These are phyloP conservation scores for Elaeagnus macrophylla DNA, from an alignment of 306 rosid species.

Conservation along the genomic window DNA sequence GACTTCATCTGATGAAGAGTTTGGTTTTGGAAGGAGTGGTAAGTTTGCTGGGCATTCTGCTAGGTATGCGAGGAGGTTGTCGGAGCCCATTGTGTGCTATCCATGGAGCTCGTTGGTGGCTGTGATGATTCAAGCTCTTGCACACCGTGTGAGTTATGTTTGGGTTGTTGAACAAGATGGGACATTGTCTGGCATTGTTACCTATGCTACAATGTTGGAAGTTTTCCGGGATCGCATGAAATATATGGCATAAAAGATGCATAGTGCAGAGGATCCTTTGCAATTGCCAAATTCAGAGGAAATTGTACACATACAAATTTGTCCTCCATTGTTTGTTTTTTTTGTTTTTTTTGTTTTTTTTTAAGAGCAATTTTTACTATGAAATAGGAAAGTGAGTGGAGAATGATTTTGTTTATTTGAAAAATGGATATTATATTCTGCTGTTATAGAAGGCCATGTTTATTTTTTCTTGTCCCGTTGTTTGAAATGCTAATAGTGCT, in stretches of 20 bases:
- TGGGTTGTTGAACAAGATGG: conserved; percentile 86
- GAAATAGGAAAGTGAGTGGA: too few relatives aligned
- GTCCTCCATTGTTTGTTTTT: too few relatives aligned
- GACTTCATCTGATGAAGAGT: conserved; percentile 68
- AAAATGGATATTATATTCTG: too few relatives aligned
- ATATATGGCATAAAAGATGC: conserved; percentile 28
- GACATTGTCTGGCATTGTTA: conserved; percentile 57
- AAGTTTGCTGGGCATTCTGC: conserved; percentile 44
- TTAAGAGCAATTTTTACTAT: too few relatives aligned
- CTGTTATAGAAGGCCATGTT: too few relatives aligned
- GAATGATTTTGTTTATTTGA: too few relatives aligned
- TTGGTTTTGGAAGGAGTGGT: conserved; percentile 37
- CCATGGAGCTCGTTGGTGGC: conserved; percentile 83
- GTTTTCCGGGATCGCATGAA: conserved; percentile 56
- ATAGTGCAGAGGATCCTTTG: too few relatives aligned
- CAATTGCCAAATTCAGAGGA: too few relatives aligned
- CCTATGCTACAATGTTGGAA: conserved; percentile 51
- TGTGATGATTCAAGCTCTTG: conserved; percentile 77
- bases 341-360: too few relatives aligned
- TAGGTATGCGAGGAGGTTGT: conserved; percentile 37
- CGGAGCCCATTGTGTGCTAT: conserved; percentile 65
- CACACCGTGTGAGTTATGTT: conserved; percentile 59
- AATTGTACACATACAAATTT: too few relatives aligned
- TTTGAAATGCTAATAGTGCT: too few relatives aligned
- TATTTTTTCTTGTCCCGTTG: too few relatives aligned